These are phyloP conservation scores for Calocera cornea DNA, from an alignment of 768 basidiomycete genomes.

Conservation along the genomic window DNA sequence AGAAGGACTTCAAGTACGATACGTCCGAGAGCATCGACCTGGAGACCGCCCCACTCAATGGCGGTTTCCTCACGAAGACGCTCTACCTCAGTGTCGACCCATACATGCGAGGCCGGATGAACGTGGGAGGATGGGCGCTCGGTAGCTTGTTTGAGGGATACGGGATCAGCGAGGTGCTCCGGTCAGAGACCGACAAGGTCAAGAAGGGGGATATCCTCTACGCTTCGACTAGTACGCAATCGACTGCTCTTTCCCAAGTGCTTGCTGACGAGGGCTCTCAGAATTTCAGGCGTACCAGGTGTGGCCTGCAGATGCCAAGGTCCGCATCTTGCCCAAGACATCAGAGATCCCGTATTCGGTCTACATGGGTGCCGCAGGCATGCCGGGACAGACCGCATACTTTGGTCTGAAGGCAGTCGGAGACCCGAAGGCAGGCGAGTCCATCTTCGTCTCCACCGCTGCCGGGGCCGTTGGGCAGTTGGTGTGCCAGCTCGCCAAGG, in stretches of 20 bases:
- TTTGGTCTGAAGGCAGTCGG: conserved; percentile 65
- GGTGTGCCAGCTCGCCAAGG: conserved; percentile 33
- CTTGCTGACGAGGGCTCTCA: no score
- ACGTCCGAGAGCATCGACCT: conserved; percentile 36
- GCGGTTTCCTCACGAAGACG: conserved; percentile 38
- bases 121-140: conserved; percentile 21
- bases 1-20: conserved; percentile 36
- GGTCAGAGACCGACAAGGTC: conserved; percentile 27
- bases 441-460: conserved; percentile 36
- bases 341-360: conserved; percentile 36
- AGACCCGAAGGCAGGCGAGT: conserved; percentile 52
- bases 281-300: conserved; percentile 34
- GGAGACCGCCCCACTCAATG: conserved; percentile 33
- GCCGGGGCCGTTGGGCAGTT: conserved; percentile 47
- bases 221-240: conserved; percentile 18
- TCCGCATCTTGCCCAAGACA: conserved; percentile 28
- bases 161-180: conserved; percentile 32
- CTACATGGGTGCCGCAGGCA: conserved; percentile 40
- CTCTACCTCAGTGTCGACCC: conserved; percentile 38
- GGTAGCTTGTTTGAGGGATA: conserved; percentile 22
- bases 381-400: conserved; percentile 19
- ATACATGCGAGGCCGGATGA: conserved; percentile 32
- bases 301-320: neutral
- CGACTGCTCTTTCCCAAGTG: no score
- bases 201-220: conserved; percentile 33